Percentiles rank a stretch among this genome's conserved stretches.
Conservation (phyloP, 352 stramenopile genomes). For the Phytopythium boreale region DNA sequence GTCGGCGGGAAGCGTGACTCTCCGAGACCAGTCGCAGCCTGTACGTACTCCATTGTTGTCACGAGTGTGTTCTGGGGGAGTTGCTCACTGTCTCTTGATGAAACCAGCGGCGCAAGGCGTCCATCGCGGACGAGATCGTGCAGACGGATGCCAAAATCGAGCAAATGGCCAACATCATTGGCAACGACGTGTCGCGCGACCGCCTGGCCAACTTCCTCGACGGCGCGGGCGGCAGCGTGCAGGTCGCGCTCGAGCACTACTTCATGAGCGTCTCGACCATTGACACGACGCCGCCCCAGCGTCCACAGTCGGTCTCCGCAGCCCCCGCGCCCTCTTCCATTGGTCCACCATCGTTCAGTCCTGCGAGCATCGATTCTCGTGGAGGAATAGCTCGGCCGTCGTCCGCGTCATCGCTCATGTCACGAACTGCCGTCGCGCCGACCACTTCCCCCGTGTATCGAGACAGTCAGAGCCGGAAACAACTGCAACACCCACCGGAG, state of each 20-base stretch:
- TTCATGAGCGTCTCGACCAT: constrained; percentile 77
- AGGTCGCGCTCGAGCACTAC: constrained; percentile 87
- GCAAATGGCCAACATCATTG: constrained; percentile 84
- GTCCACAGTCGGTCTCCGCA: constrained; percentile 6
- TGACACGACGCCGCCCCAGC: constrained; percentile 12
- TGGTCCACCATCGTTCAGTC: too few species aligned
- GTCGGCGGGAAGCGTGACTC: constrained; percentile 13
- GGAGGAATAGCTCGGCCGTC: not conserved
- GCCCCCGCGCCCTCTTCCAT: not conserved
- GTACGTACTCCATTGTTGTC: constrained; percentile 13
- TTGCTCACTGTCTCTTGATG: not conserved
- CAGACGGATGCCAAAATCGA: constrained; percentile 74
- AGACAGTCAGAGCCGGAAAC: not conserved
- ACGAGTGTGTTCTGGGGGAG: constrained; percentile 1
- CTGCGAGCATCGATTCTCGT: not conserved
- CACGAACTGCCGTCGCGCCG: not conserved
- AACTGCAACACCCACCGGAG: not conserved
- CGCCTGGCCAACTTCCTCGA: constrained; percentile 73
- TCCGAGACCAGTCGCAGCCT: constrained; percentile 24
- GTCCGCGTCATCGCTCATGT: not conserved
- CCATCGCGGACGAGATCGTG: constrained; percentile 67
- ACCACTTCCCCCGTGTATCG: not conserved
- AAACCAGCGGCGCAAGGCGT: constrained; percentile 33
- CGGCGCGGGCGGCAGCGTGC: constrained; percentile 74
- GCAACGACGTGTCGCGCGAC: constrained; percentile 66